Evolutionary conservation across 768 basidiomycete species (phyloP).

Genomic region (Pulveroboletus sp.): DNA sequence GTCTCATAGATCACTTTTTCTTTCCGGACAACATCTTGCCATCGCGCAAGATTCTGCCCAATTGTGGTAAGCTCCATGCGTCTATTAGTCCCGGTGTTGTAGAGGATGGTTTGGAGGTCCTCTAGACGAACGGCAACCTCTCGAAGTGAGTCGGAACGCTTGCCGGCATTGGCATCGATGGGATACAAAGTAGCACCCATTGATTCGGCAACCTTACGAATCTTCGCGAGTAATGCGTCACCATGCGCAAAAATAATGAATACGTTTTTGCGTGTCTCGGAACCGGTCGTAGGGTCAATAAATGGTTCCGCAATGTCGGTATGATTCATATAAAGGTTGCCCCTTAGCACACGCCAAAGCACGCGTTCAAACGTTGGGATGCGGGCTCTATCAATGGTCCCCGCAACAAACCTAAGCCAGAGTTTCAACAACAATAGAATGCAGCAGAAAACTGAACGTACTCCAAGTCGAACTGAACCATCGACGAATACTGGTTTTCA

Average conservation of each 20-base stretch:
- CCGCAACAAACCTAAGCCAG: conserved; percentile 78
- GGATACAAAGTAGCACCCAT: conserved; percentile 98
- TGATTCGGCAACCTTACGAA: conserved; percentile 97
- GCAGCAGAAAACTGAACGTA: conserved; percentile 32
- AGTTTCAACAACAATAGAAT: neutral
- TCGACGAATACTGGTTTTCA: conserved; percentile 54
- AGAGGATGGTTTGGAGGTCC: conserved; percentile 83
- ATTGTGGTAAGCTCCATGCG: conserved; percentile 78
- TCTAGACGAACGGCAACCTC: conserved; percentile 88
- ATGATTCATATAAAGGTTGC: conserved; percentile 99
- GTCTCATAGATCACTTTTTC: conserved; percentile 97
- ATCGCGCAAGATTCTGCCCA: conserved; percentile 79
- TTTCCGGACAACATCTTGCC: conserved; percentile 92
- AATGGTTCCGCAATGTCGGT: conserved; percentile 93
- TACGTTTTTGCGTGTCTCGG: conserved; percentile 92
- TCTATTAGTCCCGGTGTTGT: conserved; percentile 82
- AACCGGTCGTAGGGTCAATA: conserved; percentile 76
- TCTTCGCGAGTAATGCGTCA: conserved; percentile 86
- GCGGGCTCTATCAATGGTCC: conserved; percentile 90
- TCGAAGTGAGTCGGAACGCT: conserved; percentile 82
- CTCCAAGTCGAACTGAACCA: conserved; percentile 84
- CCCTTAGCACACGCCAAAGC: conserved; percentile 95
- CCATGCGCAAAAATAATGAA: conserved; percentile 99
- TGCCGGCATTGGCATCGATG: conserved; percentile 91
- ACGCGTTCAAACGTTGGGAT: conserved; percentile 95